Base-by-base conservation (phyloP, 129 eudicot species). In the Lactuca sativa region DNA sequence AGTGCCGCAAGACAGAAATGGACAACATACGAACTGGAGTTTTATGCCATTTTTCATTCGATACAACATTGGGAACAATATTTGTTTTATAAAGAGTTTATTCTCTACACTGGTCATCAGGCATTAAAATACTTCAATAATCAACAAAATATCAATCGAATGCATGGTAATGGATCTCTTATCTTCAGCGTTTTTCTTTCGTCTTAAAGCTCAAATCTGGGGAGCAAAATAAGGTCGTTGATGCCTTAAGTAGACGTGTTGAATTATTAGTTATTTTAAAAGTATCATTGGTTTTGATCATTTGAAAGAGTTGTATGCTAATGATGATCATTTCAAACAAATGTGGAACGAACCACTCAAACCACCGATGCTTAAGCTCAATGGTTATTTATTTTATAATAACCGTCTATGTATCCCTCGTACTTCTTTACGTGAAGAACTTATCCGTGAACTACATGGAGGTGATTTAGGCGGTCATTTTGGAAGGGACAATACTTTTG, bases 121-220 rank as follows among this genome's bases (percentile, higher is more conserved):
- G n/a, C 30, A 4, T 25, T 69, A 9, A 32, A 53, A 9, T 37
- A 56, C 6, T 36, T 69, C 8, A 18, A 12, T 2, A 69, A 2
- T 12, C 64, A 34, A 56, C 51, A 21, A 6, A 36, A 34, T 17
- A 17, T 55, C 0, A 54, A 9, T 16, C 16, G 12, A 4, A 57
- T 57, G 62, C 65, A 69, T 70, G 74, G 54, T 3, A n/a, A 2
- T 70, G 64, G 65, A 36, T 67, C 1, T 2, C 37, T 1, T 56
- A 34, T 40, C 38, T 34, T 5, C 38, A 34, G 2, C 38, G 38
- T 34, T 34, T 34, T 34, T 34, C 0, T 4, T 34, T 34, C 38
- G 38, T 34, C 4, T 0, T 34, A 5, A 34, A 34, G 2, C 38
- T 0, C 38, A 34, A 34, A 34, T 34, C 38, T 5, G 38, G 38